These are phyloP conservation scores for Backusella westeae DNA, from an alignment of 192 early-diverging fungal species.

Conservation along the genomic window DNA sequence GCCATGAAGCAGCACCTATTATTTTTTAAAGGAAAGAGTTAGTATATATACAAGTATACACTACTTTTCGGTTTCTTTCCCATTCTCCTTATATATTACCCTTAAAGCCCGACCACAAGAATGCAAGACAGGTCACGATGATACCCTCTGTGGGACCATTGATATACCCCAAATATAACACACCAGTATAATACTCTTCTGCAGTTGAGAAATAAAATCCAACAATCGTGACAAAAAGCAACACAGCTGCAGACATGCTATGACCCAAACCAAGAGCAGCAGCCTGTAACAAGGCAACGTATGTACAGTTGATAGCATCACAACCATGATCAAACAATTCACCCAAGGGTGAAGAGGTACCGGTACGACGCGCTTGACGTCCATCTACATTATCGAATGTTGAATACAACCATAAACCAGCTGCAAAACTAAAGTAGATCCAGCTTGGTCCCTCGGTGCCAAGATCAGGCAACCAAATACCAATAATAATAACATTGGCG, in stretches of 20 bases:
- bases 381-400: conserved; percentile 91
- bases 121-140: conserved; percentile 62
- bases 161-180: conserved; percentile 78
- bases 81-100: conserved; percentile 34
- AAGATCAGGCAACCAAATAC: conserved; percentile 67
- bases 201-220: conserved; percentile 87
- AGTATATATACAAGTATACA: not conserved
- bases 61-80: not conserved
- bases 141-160: conserved; percentile 89
- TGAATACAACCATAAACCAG: conserved; percentile 84
- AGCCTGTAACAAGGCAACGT: conserved; percentile 70
- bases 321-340: conserved; percentile 87
- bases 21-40: not conserved
- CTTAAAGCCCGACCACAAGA: conserved; percentile 67
- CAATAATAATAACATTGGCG: conserved; percentile 67
- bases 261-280: conserved; percentile 75
- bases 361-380: conserved; percentile 80
- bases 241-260: conserved; percentile 55
- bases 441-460: conserved; percentile 64
- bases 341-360: conserved; percentile 73
- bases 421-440: conserved; percentile 72
- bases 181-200: conserved; percentile 89
- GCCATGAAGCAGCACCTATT: conserved; percentile 17
- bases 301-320: conserved; percentile 83
- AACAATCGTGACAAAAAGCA: conserved; percentile 64